These are phyloP conservation scores for Colletotrichum neosansevieriae DNA, from an alignment of 2,329 filamentous ascomycete species.

Conservation along the genomic window DNA sequence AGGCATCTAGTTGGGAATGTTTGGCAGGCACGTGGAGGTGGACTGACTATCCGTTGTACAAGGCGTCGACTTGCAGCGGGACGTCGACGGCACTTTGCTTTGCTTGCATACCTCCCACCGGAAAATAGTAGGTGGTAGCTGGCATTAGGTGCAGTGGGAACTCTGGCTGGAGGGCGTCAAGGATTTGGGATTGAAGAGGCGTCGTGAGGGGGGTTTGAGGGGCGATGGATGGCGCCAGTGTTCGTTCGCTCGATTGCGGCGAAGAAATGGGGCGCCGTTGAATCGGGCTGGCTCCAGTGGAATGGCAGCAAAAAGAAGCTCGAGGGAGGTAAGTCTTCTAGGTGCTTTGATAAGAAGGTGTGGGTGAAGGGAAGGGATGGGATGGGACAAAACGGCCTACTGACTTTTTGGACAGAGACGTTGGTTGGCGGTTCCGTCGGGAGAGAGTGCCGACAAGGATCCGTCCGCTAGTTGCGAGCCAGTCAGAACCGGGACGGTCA, in stretches of 20 bases:
- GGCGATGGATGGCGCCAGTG: neutral
- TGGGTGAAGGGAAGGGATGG: neutral
- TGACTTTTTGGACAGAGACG: neutral
- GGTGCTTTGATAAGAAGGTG: neutral
- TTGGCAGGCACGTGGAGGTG: constrained; percentile 9
- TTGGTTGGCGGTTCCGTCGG: neutral
- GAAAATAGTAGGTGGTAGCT: too few relatives aligned
- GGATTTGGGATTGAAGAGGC: neutral
- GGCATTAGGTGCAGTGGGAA: neutral
- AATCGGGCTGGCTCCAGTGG: constrained; percentile 13
- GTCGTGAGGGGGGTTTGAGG: too few relatives aligned
- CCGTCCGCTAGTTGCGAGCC: neutral
- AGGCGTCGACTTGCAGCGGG: constrained; percentile 6
- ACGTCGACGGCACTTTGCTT: constrained; percentile 2
- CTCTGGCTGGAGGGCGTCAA: neutral
- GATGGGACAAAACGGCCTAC: neutral
- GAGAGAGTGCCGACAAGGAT: constrained; percentile 1
- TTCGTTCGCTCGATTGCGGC: constrained; percentile 12
- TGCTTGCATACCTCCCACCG: neutral
- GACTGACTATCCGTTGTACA: neutral
- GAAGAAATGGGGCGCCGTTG: neutral
- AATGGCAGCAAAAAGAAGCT: neutral
- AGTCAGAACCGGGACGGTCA: neutral
- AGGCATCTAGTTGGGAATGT: neutral
- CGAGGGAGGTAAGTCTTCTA: constrained; percentile 7